Conservation (phyloP, 2,329 filamentous ascomycete species). For the Westerdykella sp. region DNA sequence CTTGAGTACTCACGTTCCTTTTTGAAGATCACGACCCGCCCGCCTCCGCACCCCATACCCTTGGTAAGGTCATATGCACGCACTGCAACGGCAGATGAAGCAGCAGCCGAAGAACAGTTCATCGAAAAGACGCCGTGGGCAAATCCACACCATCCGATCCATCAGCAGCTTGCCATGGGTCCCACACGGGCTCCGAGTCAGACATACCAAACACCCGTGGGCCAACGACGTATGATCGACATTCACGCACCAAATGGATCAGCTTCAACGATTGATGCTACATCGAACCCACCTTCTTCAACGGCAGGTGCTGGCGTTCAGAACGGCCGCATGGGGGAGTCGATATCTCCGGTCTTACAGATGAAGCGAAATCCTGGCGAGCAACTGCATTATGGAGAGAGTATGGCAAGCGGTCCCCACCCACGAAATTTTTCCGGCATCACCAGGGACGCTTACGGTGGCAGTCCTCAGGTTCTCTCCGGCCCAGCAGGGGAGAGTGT, state of each 20-base stretch:
- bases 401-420: conserved; percentile 14
- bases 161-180: conserved; percentile 26
- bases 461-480: conserved; percentile 17
- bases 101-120: conserved; percentile 72
- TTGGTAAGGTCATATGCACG: conserved; percentile 30
- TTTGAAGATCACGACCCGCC: conserved; percentile 28
- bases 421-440: conserved; percentile 19
- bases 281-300: conserved; percentile 36
- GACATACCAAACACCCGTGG: conserved; percentile 32
- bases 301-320: conserved; percentile 13
- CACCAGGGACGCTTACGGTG: conserved; percentile 23
- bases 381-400: conserved; percentile 21
- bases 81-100: conserved; percentile 45
- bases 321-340: conserved; percentile 25
- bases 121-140: conserved; percentile 89
- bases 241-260: conserved; percentile 34
- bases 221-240: conserved; percentile 31
- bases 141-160: conserved; percentile 61
- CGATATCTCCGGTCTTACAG: conserved; percentile 35
- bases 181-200: conserved; percentile 22
- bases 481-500: conserved; percentile 25
- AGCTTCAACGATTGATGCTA: conserved; percentile 36
- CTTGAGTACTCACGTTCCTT: conserved; percentile 6
- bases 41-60: conserved; percentile 18
- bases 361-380: conserved; percentile 33